Base-by-base conservation (phyloP, 306 rosid species). In the Lathyrus tuberosus region DNA sequence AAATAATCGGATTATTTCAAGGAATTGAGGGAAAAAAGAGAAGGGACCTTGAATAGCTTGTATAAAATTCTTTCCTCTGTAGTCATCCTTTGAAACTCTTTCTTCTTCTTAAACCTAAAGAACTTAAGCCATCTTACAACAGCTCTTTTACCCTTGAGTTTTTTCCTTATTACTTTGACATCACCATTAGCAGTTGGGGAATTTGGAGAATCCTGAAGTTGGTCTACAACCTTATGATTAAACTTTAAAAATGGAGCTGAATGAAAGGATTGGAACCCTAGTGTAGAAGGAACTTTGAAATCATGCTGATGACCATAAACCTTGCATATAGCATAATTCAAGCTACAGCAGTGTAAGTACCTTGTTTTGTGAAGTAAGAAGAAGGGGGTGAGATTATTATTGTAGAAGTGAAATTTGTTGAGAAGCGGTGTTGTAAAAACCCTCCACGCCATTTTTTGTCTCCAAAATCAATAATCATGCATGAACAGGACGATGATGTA, bases 111-210 rank as follows among this genome's bases (percentile, higher is more conserved):
- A 71, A 64, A 86, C 84, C 98, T 83, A 63, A 88, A 91, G 51
- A 73, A 84, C 87, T 94, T 94, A 15, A 94, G 84, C 99, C 99
- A 94, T 77, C 76, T 84, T 6, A 91, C 89, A 47, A 91, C 99
- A 2, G 96, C 97, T 71, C 99, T 80, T 83, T 91, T 94, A 6
- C 99, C 97, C 70, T 91, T 91, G 17, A 88, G 65, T 74, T 83
- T 88, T 70, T 78, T 85, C 76, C 91, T 87, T 82, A 75, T 77
- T 78, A 78, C 48, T 80, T 69, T 73, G 51, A 54, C 80, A 81
- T 71, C 79, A 59, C 44, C 53, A 13, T 33, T 60, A 54, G 20
- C 74, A 72, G 28, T 69, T 49, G 78, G 33, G 28, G 80, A 74
- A 8, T 70, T 74, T 35, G 69, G 79, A 22, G 75, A 63, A 71